A percentile compares a stretch with the other conserved stretches of the same genome.
These are phyloP conservation scores for Gossypium rotundifolium DNA, from an alignment of 345 rosid genomes.

Conservation along the genomic window DNA sequence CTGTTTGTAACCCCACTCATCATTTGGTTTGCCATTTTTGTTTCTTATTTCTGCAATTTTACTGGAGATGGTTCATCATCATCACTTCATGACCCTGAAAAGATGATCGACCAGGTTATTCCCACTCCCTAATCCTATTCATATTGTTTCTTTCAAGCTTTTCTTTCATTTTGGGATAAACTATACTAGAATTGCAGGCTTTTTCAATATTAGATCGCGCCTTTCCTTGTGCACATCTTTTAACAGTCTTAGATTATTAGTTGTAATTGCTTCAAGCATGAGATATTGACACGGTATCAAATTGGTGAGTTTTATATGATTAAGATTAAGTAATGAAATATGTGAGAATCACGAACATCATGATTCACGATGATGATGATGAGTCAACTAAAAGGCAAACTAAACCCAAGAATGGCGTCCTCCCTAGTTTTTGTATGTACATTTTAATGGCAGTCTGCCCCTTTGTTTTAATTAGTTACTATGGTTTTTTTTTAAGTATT, in stretches of 20 bases:
- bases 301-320: constrained; percentile 1
- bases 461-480: too few species aligned
- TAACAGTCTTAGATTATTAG: not conserved
- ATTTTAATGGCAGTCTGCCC: too few species aligned
- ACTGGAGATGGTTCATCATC: constrained; percentile 1
- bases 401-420: too few species aligned
- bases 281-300: not conserved
- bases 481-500: too few species aligned
- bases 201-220: not conserved
- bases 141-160: not conserved
- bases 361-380: too few species aligned
- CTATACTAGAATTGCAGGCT: not conserved
- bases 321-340: not conserved
- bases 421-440: too few species aligned
- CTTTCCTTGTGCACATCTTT: not conserved
- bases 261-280: not conserved
- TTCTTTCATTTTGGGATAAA: not conserved
- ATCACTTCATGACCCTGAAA: constrained; percentile 18
- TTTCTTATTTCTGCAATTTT: constrained; percentile 32
- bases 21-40: constrained; percentile 33
- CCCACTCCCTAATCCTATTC: not conserved
- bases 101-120: not conserved
- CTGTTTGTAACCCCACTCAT: constrained; percentile 51
- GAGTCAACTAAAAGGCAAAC: too few species aligned
- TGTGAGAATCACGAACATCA: not conserved